Conservation (phyloP, 164 flowering plant species). For the Kingdonia uniflora region DNA sequence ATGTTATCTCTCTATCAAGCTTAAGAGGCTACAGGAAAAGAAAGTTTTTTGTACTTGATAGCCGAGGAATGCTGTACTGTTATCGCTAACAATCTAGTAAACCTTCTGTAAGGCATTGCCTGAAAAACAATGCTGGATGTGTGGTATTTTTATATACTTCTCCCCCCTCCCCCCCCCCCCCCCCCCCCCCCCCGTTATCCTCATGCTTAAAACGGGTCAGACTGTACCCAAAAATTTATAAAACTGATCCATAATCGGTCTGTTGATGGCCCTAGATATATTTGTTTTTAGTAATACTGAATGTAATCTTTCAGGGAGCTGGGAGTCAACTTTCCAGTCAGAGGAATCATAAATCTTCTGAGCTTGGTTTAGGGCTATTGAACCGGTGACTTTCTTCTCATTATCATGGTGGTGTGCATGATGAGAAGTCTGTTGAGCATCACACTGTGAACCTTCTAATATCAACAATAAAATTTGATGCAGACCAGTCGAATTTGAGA, state of each 20-base stretch:
- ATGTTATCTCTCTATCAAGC: conserved; percentile 86
- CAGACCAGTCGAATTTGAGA: conserved; percentile 78
- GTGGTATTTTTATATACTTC: too few species aligned
- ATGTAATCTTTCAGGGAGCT: conserved; percentile 38
- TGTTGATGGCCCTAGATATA: too few species aligned
- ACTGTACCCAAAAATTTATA: too few species aligned
- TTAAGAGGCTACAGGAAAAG: conserved; percentile 96
- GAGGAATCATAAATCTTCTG: conserved; percentile 42
- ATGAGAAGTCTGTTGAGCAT: conserved; percentile 74
- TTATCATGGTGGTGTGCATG: conserved; percentile 69
- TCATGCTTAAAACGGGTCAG: not conserved
- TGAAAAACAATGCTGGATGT: not conserved
- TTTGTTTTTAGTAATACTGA: too few species aligned
- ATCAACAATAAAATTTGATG: conserved; percentile 80
- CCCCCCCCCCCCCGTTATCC: too few species aligned
- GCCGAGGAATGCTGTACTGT: conserved; percentile 90
- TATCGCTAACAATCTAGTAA: conserved; percentile 68
- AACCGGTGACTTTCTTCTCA: conserved; percentile 85
- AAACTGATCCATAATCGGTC: too few species aligned
- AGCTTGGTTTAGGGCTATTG: conserved; percentile 66
- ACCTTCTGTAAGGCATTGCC: conserved; percentile 52
- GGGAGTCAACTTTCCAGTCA: conserved; percentile 47
- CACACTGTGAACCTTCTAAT: conserved; percentile 82
- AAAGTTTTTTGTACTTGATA: conserved; percentile 92
- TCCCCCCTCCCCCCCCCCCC: not conserved